phyloP scores from a whole-genome alignment of 257 asterid genomes.

The Rauvolfia tetraphylla region DNA sequence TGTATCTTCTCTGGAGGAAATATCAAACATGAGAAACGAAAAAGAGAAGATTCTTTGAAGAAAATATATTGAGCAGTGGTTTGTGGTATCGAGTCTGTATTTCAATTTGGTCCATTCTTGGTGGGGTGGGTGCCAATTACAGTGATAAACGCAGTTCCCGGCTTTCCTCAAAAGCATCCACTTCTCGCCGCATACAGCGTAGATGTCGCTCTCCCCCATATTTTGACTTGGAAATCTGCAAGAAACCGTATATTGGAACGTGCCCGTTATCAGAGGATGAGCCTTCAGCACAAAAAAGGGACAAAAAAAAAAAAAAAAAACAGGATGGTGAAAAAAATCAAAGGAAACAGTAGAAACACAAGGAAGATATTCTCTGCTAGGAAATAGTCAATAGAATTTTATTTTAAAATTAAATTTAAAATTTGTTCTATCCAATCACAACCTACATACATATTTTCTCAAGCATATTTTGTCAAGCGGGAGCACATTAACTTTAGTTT shows the following conservation, averaged over 20 bases:
- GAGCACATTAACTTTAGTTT: not conserved
- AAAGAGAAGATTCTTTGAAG: slow-evolving; percentile 10
- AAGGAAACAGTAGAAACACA: not conserved
- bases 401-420: too few species aligned
- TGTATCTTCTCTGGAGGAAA: not conserved
- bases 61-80: not conserved
- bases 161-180: slow-evolving; percentile 14
- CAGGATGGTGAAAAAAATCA: not conserved
- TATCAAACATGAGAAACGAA: not conserved
- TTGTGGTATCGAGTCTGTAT: not conserved
- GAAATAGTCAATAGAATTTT: too few species aligned
- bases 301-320: not conserved
- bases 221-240: not conserved
- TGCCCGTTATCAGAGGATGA: too few species aligned
- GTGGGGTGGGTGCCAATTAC: slow-evolving; percentile 18
- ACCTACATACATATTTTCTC: not conserved
- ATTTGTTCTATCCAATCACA: too few species aligned
- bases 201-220: not conserved
- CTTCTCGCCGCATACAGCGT: slow-evolving; percentile 26
- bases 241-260: too few species aligned
- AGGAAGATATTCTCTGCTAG: not conserved
- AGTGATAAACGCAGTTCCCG: slow-evolving; percentile 6
- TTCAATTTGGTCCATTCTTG: slow-evolving; percentile 29
- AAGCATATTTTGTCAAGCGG: too few species aligned
- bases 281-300: not conserved